These are phyloP conservation scores for Penicillium bialowiezense DNA, from an alignment of 495 filamentous ascomycete species.

Conservation along the genomic window DNA sequence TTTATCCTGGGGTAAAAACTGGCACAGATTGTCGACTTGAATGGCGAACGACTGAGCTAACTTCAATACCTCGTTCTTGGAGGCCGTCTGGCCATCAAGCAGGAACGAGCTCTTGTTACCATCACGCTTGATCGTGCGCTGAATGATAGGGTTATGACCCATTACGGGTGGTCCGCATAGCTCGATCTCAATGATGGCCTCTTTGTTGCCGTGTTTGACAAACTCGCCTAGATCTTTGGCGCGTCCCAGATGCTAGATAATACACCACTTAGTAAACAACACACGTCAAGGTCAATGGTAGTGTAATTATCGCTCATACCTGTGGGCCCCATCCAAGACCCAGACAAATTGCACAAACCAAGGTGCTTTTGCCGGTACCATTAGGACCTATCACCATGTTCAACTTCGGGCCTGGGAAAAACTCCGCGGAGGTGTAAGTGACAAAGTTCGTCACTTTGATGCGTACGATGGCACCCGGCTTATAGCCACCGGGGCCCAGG, in stretches of 20 bases:
- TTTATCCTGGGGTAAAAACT: conserved; percentile 95
- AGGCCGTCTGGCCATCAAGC: conserved; percentile 59
- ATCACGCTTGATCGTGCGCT: conserved; percentile 72
- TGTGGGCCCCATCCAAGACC: conserved; percentile 80
- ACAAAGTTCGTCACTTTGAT: conserved; percentile 91
- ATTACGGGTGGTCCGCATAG: conserved; percentile 55
- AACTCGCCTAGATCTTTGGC: conserved; percentile 85
- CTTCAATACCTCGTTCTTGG: conserved; percentile 57
- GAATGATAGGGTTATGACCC: conserved; percentile 65
- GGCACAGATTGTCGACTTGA: conserved; percentile 96
- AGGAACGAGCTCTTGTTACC: conserved; percentile 75
- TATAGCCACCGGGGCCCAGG: conserved; percentile 37
- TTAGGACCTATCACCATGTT: conserved; percentile 99
- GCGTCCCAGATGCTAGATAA: conserved; percentile 68
- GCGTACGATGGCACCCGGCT: conserved; percentile 85
- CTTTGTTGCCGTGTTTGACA: conserved; percentile 81
- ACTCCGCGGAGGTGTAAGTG: conserved; percentile 88
- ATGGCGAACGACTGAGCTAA: conserved; percentile 72
- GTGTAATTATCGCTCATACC: conserved; percentile 34
- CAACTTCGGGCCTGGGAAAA: conserved; percentile 83
- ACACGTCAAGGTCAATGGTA: not conserved
- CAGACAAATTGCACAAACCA: conserved; percentile 96
- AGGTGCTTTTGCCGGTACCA: conserved; percentile 94
- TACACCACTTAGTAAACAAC: conserved; percentile 7
- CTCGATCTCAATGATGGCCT: conserved; percentile 86